These are phyloP conservation scores for Achlya hypogyna DNA, from an alignment of 352 stramenopile genomes.

Conservation along the genomic window DNA sequence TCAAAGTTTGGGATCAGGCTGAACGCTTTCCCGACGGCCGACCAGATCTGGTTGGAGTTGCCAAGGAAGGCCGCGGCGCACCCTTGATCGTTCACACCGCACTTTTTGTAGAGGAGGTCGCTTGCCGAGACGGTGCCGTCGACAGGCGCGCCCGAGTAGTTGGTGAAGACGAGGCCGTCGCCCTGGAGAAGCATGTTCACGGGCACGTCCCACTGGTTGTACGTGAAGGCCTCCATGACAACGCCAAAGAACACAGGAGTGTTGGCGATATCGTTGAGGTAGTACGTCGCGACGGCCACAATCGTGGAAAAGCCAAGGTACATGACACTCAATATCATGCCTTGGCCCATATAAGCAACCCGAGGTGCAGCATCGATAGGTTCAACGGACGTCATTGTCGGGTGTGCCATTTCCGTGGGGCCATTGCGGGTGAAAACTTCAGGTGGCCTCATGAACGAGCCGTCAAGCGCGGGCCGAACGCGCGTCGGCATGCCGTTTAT, in stretches of 20 bases:
- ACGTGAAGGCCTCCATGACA: conserved; percentile 14
- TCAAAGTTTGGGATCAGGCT: conserved; percentile 18
- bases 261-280: conserved; percentile 20
- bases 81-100: conserved; percentile 7
- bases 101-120: conserved; percentile 22
- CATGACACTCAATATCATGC: conserved; percentile 14
- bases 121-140: conserved; percentile 18
- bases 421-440: conserved; percentile 15
- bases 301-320: conserved; percentile 20
- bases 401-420: not conserved
- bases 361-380: not conserved
- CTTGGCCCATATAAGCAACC: not conserved
- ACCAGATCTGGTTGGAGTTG: conserved; percentile 17
- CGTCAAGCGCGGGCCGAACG: no score
- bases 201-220: conserved; percentile 20
- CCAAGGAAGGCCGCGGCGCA: conserved; percentile 17
- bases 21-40: conserved; percentile 12
- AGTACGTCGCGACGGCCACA: conserved; percentile 18
- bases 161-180: not conserved
- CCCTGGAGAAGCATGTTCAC: conserved; percentile 21
- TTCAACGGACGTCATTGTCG: not conserved
- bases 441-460: no score
- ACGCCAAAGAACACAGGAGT: conserved; percentile 19
- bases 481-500: no score
- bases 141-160: not conserved